Evolutionary conservation across 345 rosid genomes (phyloP), one percentile per base, ranked within the genome.

Genomic region (Hibiscus tridactylites): DNA sequence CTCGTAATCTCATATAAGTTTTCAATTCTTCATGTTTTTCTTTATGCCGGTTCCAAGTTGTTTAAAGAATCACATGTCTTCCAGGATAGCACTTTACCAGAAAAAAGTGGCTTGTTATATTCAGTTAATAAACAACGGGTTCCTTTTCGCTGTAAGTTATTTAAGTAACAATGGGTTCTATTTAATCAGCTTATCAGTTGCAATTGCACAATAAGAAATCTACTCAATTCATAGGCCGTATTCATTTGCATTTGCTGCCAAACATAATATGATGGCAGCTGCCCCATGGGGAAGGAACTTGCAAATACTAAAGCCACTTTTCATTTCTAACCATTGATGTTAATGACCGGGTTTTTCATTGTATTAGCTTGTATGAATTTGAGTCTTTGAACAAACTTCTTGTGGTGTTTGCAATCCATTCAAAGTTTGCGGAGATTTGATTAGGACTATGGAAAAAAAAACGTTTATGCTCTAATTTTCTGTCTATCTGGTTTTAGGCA

Each of bases 81-180:
- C 28, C 60, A 21, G 17, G 56, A 52, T 16, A 13, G 8, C 56
- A 52, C 56, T 5, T 52, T 52, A 52, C 21, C 56, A 5, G 56
- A 52, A 52, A 52, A 50, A 52, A 16, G 21, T 52, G 56, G 3
- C n/a, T 52, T 52, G 56, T 52, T 1, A 52, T 52, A 15, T 52
- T 16, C 21, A 15, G 3, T 52, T 52, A 52, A 16, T n/a, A 52
- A 52, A 6, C 1, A 15, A 52, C 21, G 16, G 21, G 19, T 52
- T 35, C 88, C 57, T 74, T 81, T 68, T 85, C 92, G 31, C 96
- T 89, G 98, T 93, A 76, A 85, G 93, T 83, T 64, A 60, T 75
- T 67, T 26, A 11, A 52, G 21, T 16, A 52, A 16, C 56, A 16
- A 10, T 70, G 66, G 52, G 29, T 65, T 64, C 57, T 26, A 52